A percentile compares a stretch with the other conserved stretches of the same genome.
phyloP scores from a whole-genome alignment of 106 monocot genomes.

The Dactylorhiza incarnata region DNA sequence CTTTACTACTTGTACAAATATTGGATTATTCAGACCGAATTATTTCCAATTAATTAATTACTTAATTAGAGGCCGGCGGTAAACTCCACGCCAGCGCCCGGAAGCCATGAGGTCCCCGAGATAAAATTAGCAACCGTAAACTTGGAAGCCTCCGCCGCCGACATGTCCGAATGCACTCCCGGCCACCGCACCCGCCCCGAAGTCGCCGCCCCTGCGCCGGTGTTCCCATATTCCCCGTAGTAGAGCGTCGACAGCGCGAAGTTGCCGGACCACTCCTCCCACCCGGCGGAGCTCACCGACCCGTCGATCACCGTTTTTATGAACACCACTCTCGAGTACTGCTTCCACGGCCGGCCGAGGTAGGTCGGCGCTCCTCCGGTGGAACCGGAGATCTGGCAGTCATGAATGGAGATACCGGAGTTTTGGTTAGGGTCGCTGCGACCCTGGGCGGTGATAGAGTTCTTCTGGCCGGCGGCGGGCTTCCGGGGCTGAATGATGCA shows the following conservation, averaged over 20 bases:
- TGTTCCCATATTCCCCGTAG: conserved; percentile 68
- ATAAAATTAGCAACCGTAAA: conserved; percentile 67
- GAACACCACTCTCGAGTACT: conserved; percentile 56
- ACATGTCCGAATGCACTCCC: conserved; percentile 47
- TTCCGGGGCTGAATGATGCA: conserved; percentile 20
- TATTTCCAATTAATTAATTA: background rate
- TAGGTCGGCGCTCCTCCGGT: conserved; percentile 35
- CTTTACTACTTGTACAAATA: too few species aligned
- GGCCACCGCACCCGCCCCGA: conserved; percentile 49
- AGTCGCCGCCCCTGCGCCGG: conserved; percentile 38
- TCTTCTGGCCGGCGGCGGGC: conserved; percentile 35
- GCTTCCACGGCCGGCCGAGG: conserved; percentile 80
- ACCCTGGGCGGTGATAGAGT: conserved; percentile 69
- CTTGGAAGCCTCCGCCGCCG: conserved; percentile 37
- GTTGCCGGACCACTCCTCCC: conserved; percentile 56
- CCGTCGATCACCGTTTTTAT: conserved; percentile 40
- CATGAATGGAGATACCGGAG: conserved; percentile 67
- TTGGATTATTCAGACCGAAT: background rate
- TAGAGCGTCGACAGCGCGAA: conserved; percentile 54
- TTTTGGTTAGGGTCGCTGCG: conserved; percentile 69
- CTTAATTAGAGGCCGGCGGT: conserved; percentile 19
- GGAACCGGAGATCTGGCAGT: conserved; percentile 27
- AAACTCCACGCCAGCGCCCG: conserved; percentile 43
- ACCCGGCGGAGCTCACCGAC: conserved; percentile 38
- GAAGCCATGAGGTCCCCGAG: conserved; percentile 48